A percentile compares a stretch with the other conserved stretches of the same genome.
Evolutionary conservation across 1,139 yeast genomes (phyloP).

Genomic region (Candida freyschussii): DNA sequence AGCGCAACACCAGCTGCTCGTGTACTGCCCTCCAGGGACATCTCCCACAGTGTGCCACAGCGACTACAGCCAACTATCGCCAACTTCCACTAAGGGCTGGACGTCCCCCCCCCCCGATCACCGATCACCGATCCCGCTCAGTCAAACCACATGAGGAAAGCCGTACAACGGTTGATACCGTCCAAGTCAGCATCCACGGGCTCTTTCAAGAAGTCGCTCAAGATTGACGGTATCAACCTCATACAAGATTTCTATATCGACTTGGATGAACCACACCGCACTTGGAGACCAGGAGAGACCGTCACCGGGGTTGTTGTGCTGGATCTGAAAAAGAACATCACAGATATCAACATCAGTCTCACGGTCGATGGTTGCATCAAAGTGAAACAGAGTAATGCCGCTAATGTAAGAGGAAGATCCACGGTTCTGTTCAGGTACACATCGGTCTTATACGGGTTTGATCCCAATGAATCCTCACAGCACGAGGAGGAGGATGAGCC

Average conservation of each 20-base stretch:
- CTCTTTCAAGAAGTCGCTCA: conserved; percentile 27
- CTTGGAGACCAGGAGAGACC: conserved; percentile 57
- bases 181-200: conserved; percentile 17
- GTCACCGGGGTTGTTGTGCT: conserved; percentile 59
- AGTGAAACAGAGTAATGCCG: conserved; percentile 45
- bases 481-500: conserved; percentile 13
- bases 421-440: conserved; percentile 59
- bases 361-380: conserved; percentile 54
- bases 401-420: conserved; percentile 47
- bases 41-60: too few relatives aligned
- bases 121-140: background rate
- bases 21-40: too few relatives aligned
- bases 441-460: conserved; percentile 60
- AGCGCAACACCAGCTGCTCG: too few relatives aligned
- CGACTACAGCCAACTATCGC: too few relatives aligned
- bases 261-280: conserved; percentile 67
- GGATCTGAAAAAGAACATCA: conserved; percentile 49
- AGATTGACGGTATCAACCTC: conserved; percentile 38
- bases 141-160: conserved; percentile 20
- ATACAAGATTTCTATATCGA: conserved; percentile 64
- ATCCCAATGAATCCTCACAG: conserved; percentile 17
- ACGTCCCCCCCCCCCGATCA: background rate
- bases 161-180: conserved; percentile 25
- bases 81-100: too few relatives aligned
- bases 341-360: conserved; percentile 49